Evolutionary conservation across 2,329 filamentous ascomycete genomes (phyloP).

Genomic region (Colletotrichum incanum): DNA sequence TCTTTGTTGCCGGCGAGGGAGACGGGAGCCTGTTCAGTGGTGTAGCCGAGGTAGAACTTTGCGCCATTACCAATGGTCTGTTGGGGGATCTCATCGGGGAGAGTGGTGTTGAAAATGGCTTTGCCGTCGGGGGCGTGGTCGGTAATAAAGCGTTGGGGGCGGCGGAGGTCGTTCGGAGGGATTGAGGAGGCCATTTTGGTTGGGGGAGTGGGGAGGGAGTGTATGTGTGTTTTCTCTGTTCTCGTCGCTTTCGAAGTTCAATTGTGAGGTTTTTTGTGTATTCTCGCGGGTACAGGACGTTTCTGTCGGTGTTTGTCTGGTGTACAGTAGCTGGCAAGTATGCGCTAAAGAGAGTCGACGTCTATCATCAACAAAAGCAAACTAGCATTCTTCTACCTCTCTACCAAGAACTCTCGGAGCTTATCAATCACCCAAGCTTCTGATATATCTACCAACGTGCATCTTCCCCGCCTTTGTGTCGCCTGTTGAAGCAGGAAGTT

Average conservation of each 20-base stretch:
- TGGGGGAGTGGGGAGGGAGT: too few relatives aligned
- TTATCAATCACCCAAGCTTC: background rate
- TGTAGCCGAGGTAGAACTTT: constrained; percentile 48
- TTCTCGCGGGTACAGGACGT: background rate
- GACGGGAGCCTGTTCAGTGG: constrained; percentile 47
- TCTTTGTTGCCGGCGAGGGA: constrained; percentile 45
- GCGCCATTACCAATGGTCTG: constrained; percentile 44
- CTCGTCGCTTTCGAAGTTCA: too few relatives aligned
- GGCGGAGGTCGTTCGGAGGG: constrained; percentile 32
- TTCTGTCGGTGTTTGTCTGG: background rate
- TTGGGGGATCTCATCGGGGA: constrained; percentile 46
- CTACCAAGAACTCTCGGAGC: background rate
- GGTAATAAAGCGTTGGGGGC: constrained; percentile 51
- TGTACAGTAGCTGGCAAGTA: background rate
- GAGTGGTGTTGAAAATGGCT: constrained; percentile 52
- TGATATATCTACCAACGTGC: background rate
- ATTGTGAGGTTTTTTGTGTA: too few relatives aligned
- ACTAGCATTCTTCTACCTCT: constrained; percentile 21
- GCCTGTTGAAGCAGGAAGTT: constrained; percentile 14
- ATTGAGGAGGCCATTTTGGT: constrained; percentile 18
- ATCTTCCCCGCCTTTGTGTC: background rate
- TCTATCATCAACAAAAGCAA: background rate
- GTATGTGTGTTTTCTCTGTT: background rate
- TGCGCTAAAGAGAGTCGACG: background rate
- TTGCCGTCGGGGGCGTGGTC: constrained; percentile 53